Conservation (phyloP, 805 yeast genomes). For the Lachancea cidri region DNA sequence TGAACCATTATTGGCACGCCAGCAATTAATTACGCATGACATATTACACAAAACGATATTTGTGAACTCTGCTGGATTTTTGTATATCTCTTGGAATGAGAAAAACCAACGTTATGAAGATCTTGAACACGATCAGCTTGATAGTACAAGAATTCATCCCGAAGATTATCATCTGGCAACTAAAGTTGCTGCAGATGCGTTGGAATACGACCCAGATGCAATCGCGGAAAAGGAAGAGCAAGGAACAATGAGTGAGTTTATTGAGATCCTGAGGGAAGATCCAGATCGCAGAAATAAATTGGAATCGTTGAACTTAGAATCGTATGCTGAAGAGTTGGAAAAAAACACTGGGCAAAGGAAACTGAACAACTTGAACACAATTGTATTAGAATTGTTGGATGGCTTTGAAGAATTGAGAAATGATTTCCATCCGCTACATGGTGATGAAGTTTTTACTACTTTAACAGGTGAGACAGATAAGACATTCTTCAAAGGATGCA, state of each 20-base stretch:
- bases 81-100: conserved; percentile 66
- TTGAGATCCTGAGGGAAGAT: conserved; percentile 51
- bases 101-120: conserved; percentile 40
- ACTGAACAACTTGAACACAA: conserved; percentile 31
- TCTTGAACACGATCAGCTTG: conserved; percentile 73
- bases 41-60: conserved; percentile 77
- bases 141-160: conserved; percentile 95
- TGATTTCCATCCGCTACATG: conserved; percentile 58
- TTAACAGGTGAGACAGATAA: conserved; percentile 81
- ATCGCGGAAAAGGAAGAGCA: conserved; percentile 50
- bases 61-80: conserved; percentile 86
- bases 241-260: conserved; percentile 37
- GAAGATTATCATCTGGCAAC: conserved; percentile 95
- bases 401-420: conserved; percentile 85
- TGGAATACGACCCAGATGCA: conserved; percentile 93
- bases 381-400: conserved; percentile 65
- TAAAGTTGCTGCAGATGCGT: conserved; percentile 97
- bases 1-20: conserved; percentile 62
- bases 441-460: conserved; percentile 75
- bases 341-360: conserved; percentile 38
- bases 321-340: conserved; percentile 86
- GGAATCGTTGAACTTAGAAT: conserved; percentile 83
- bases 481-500: conserved; percentile 59
- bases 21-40: conserved; percentile 77
- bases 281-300: conserved; percentile 74